Evolutionary conservation across 208 protist species (phyloP).

Genomic region (Polymyxa betae): DNA sequence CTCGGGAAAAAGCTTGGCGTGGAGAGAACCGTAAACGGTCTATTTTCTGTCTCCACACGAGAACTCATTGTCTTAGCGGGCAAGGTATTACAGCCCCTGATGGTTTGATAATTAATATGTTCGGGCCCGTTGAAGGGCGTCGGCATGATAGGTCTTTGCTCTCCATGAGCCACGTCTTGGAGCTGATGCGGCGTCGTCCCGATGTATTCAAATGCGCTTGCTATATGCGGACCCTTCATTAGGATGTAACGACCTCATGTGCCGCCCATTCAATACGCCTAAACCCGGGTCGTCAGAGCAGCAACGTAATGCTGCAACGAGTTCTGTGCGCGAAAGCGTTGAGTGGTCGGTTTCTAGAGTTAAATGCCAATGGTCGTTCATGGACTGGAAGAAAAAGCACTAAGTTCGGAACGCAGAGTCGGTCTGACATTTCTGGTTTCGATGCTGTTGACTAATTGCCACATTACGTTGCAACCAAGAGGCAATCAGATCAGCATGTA

Average conservation of each 20-base stretch:
- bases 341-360: neutral
- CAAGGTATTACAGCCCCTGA: neutral
- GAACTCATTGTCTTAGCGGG: neutral
- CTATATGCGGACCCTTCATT: neutral
- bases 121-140: neutral
- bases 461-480: neutral
- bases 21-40: neutral
- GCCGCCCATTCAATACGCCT: neutral
- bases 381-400: neutral
- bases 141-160: neutral
- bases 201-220: neutral
- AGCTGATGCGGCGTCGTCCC: neutral
- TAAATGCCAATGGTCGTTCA: neutral
- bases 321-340: neutral
- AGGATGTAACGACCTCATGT: conserved; percentile 10
- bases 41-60: neutral
- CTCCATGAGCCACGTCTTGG: neutral
- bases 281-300: neutral
- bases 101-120: conserved; percentile 1
- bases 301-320: neutral
- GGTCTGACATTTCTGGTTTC: neutral
- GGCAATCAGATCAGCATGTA: conserved; percentile 20
- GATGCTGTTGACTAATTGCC: neutral
- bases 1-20: neutral
- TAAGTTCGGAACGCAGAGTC: neutral